Base-by-base conservation (phyloP, 192 early-diverging fungal genomes). In the Oehlia diaphana region DNA sequence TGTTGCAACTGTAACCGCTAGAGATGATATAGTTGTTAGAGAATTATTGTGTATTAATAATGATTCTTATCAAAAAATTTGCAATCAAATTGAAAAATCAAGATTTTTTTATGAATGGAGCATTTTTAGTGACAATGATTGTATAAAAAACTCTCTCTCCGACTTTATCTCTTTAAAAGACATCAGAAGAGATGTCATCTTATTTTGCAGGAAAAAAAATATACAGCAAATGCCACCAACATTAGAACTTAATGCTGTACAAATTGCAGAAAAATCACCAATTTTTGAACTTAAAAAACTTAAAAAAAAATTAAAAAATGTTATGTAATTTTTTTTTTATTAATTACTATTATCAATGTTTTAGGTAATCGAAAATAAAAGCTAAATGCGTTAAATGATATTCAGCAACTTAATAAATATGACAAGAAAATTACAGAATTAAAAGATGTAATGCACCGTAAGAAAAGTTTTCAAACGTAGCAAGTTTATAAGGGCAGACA, bases 31-130 rank as follows among this genome's bases (percentile, higher is more conserved):
- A 33, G 69, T 33, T 16, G 10, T 23, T 21, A 33, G 33, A 19
- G 69, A 37, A 44, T 71, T 71, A 71, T 21, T 42, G 19, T 12
- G 21, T 12, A 23, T 42, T 21, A 44, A 44, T 9, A 12, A 71
- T 12, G 64, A 33, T 33, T 39, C 21, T 39, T n/a, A n/a, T n/a
- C 16, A 42, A 71, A 39, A 39, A 21, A 71, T 71, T 71, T n/a
- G 42, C 3, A 12, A 67, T 4, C 13, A 35, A 33, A 26, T 26
- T 35, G 65, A 31, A 26, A 67, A 33, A 0, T 33, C 65, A 35
- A 35, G 65, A 67, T 67, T 33, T 67, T 67, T 26, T 67, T 67
- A 58, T 58, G 53, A 58, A 58, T 58, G 53, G 53, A 33, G 5
- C 16, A 67, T 26, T 31, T 67, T 21, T 16, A 33, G 10, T 16